phyloP scores from a whole-genome alignment of 257 asterid species.

The Eustoma russellianum region DNA sequence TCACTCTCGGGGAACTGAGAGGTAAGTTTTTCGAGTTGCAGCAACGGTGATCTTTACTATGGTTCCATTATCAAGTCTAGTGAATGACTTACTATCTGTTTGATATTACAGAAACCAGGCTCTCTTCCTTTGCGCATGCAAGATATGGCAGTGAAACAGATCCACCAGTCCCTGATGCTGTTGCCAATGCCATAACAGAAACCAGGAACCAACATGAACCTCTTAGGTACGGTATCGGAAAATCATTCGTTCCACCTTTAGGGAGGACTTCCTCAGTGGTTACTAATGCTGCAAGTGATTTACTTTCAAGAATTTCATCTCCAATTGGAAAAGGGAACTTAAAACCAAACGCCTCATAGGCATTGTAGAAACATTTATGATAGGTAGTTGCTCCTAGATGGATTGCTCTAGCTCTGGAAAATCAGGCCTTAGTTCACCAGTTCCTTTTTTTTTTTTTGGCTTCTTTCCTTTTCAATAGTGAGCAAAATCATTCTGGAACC shows the following conservation, averaged over 20 bases:
- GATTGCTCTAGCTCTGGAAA: constrained; percentile 35
- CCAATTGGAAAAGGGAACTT: constrained; percentile 45
- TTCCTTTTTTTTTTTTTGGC: constrained; percentile 8
- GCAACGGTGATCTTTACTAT: not conserved
- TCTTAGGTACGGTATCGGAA: constrained; percentile 45
- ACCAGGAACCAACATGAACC: constrained; percentile 33
- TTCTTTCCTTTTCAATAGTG: too few relatives aligned
- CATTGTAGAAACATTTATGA: constrained; percentile 29
- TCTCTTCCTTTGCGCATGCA: constrained; percentile 48
- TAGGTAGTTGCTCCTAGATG: constrained; percentile 15
- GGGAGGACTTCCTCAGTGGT: constrained; percentile 26
- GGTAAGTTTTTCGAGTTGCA: constrained; percentile 32
- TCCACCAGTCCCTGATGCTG: constrained; percentile 21
- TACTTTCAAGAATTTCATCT: constrained; percentile 21
- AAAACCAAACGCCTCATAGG: constrained; percentile 29
- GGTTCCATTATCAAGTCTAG: not conserved
- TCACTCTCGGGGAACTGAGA: constrained; percentile 78
- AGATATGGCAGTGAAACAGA: constrained; percentile 35
- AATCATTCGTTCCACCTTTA: constrained; percentile 18
- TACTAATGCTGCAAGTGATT: constrained; percentile 18
- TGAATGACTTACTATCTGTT: constrained; percentile 16
- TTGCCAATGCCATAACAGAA: constrained; percentile 27
- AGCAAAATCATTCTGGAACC: too few relatives aligned
- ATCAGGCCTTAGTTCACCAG: constrained; percentile 25
- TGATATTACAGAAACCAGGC: constrained; percentile 43